Evolutionary conservation across 129 eudicot species (phyloP), one percentile per base, ranked within the genome.

Genomic region (Arctium lappa): DNA sequence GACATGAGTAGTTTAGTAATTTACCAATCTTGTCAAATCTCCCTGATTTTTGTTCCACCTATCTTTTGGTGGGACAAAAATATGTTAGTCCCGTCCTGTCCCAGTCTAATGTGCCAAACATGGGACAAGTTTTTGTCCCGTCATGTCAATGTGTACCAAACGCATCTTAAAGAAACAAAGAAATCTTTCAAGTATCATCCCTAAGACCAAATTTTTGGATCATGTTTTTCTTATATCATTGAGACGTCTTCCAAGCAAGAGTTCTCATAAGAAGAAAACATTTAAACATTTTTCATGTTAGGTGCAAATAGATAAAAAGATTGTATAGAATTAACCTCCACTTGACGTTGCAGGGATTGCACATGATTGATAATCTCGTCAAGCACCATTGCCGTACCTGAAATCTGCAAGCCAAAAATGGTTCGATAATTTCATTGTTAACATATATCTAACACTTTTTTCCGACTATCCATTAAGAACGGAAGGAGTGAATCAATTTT

Each of bases 321-420:
- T 73, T 69, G 48, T 10, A 72, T 8, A 66, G 39, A 81, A 69
- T 87, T 79, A 29, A 93, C 99, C 99, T 95, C 99, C 77, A 93
- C 99, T 91, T 95, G 97, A 40, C 87, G 93, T 75, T 93, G 97
- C 79, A 93, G 85, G 81, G 87, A 79, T 85, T 91, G 97, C 27
- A 93, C 97, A 78, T 93, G 97, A 84, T 93, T 93, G 38, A 93
- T 93, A 77, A 93, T 93, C 87, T 93, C 97, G 74, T 93, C 97
- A 63, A 93, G 86, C 86, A 93, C 97, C 92, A 91, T 80, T 40
- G 97, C 96, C 18, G 97, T 93, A 50, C 97, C 97, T 65, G 96
- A 91, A 76, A 93, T 89, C 96, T 93, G 90, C 81, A 77, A 78
- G 85, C 65, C 22, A 30, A 40, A 42, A 33, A 30, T 31, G 12